Evolutionary conservation across 2,329 filamentous ascomycete genomes (phyloP).

Genomic region (Exophiala oligosperma): DNA sequence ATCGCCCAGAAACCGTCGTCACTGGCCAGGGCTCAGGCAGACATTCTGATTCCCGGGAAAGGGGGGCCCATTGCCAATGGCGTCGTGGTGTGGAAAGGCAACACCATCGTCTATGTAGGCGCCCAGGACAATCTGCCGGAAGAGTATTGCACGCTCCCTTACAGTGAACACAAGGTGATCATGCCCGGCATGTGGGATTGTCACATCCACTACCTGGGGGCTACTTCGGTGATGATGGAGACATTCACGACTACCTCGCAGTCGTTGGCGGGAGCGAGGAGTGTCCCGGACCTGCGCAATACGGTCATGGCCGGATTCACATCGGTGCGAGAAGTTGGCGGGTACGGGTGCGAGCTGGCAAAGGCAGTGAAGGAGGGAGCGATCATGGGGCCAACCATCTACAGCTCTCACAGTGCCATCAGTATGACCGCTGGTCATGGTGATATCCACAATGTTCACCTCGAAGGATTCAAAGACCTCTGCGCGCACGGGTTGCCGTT

Average conservation of each 20-base stretch:
- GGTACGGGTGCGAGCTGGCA: conserved; percentile 46
- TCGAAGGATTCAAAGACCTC: conserved; percentile 13
- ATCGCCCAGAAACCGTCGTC: too few relatives aligned
- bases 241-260: conserved; percentile 21
- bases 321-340: conserved; percentile 50
- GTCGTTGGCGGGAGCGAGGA: conserved; percentile 42
- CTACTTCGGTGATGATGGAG: conserved; percentile 24
- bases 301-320: conserved; percentile 52
- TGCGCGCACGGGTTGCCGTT: conserved; percentile 41
- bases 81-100: conserved; percentile 40
- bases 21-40: too few relatives aligned
- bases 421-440: conserved; percentile 52
- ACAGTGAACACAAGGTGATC: conserved; percentile 31
- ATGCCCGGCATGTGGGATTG: conserved; percentile 57
- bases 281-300: conserved; percentile 39
- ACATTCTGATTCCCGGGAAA: conserved; percentile 45
- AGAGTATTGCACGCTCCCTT: conserved; percentile 34
- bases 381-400: conserved; percentile 51
- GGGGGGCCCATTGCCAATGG: conserved; percentile 43
- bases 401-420: conserved; percentile 41
- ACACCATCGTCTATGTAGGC: conserved; percentile 33
- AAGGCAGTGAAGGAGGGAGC: conserved; percentile 45
- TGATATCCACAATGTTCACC: conserved; percentile 34
- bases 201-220: conserved; percentile 49
- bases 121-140: conserved; percentile 38